phyloP scores from a whole-genome alignment of 1,139 yeast species.

The Arxiozyma slooffiae region DNA sequence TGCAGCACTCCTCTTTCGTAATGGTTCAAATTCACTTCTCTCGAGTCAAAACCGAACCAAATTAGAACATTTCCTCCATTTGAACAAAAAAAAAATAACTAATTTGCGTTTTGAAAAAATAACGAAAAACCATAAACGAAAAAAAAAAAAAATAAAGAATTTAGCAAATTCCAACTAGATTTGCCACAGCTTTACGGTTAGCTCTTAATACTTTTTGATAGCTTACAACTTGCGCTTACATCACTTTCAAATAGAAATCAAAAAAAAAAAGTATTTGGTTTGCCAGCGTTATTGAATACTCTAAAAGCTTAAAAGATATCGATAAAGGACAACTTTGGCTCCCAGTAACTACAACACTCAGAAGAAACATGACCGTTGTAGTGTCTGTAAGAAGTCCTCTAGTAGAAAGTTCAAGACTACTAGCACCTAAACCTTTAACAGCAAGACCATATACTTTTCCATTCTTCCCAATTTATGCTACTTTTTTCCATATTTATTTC shows the following conservation, averaged over 20 bases:
- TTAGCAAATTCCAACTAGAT: background rate
- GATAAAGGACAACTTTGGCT: no score
- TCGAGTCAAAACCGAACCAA: background rate
- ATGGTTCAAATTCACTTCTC: background rate
- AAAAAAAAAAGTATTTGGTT: no score
- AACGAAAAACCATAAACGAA: background rate
- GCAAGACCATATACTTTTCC: slow-evolving; percentile 80
- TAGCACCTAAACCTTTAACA: slow-evolving; percentile 54
- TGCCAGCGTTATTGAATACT: background rate
- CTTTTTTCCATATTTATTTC: slow-evolving; percentile 56
- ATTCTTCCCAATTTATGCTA: slow-evolving; percentile 68
- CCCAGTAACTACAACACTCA: background rate
- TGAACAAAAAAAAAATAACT: background rate
- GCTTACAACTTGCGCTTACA: background rate
- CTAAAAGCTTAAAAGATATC: background rate
- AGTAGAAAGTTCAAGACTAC: slow-evolving; percentile 41
- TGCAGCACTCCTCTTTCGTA: background rate
- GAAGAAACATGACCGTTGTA: slow-evolving; percentile 16
- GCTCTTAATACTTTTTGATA: background rate
- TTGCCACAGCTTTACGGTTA: background rate
- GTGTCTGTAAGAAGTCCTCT: slow-evolving; percentile 32
- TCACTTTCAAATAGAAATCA: background rate
- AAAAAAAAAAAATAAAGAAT: no score
- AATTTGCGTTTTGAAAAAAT: background rate
- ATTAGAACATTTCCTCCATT: no score